Conservation (phyloP, 306 rosid genomes). For the Rosa chinensis region DNA sequence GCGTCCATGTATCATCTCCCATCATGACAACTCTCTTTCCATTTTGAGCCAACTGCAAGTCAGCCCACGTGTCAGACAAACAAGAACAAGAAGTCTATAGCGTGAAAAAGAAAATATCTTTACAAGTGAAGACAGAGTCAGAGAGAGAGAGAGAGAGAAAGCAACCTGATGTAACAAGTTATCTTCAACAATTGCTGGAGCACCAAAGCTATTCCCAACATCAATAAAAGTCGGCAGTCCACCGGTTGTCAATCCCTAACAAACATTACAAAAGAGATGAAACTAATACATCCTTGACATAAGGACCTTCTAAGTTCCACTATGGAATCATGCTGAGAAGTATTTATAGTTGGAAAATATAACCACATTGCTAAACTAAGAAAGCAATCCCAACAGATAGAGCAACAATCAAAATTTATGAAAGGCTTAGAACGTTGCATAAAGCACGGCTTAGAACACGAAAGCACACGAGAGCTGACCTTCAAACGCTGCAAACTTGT, state of each 20-base stretch:
- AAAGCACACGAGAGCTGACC: conserved; percentile 36
- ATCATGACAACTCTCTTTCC: conserved; percentile 94
- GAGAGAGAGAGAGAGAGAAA: not conserved
- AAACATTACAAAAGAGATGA: conserved; percentile 10
- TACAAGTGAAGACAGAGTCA: conserved; percentile 5
- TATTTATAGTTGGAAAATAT: not conserved
- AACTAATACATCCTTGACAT: not conserved
- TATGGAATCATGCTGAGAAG: not conserved
- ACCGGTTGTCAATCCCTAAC: conserved; percentile 88
- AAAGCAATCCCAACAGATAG: not conserved
- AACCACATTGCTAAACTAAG: not conserved
- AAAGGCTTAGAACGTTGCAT: not conserved
- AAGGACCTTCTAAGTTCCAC: not conserved
- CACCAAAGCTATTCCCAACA: conserved; percentile 98
- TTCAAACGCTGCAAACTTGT: conserved; percentile 97
- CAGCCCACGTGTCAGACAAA: conserved; percentile 15
- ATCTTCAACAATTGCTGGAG: conserved; percentile 74
- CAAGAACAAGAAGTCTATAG: conserved; percentile 2
- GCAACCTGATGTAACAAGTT: conserved; percentile 10
- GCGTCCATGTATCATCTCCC: conserved; percentile 99
- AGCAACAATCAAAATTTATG: not conserved
- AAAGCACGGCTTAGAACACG: not conserved
- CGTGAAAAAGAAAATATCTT: not conserved
- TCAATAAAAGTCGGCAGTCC: conserved; percentile 98
- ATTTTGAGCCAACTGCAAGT: conserved; percentile 72